Percentiles rank a stretch among this genome's conserved stretches.
Conservation (phyloP, 2,329 filamentous ascomycete genomes). For the Aspergillus aculeatinus region DNA sequence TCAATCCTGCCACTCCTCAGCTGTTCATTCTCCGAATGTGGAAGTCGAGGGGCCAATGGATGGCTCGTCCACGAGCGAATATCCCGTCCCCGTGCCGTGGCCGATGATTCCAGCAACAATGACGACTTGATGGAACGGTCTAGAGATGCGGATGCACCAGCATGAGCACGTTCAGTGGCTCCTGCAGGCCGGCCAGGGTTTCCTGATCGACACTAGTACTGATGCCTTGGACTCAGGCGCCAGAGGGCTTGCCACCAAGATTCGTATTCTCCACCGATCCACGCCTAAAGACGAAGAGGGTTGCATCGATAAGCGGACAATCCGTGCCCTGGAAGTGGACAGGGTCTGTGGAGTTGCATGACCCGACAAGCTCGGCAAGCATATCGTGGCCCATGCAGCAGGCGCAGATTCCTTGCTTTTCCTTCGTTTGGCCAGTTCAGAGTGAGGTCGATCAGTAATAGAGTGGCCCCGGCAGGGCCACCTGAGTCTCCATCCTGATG, state of each 20-base stretch:
- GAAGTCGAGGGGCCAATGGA: constrained; percentile 19
- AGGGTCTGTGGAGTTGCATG: constrained; percentile 5
- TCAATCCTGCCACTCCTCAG: constrained; percentile 14
- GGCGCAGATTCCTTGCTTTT: constrained; percentile 15
- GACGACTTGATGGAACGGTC: constrained; percentile 13
- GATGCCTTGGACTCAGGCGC: constrained; percentile 13
- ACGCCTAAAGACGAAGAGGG: constrained; percentile 9
- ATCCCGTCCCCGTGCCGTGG: constrained; percentile 14
- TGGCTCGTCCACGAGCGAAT: constrained; percentile 1
- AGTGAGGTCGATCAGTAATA: constrained; percentile 6
- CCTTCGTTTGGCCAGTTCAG: neutral
- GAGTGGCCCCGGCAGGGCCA: constrained; percentile 9
- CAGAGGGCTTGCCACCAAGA: constrained; percentile 18
- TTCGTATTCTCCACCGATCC: constrained; percentile 17
- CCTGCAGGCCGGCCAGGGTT: constrained; percentile 15
- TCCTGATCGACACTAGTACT: constrained; percentile 14
- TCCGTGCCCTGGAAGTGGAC: constrained; percentile 9
- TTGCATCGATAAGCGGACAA: constrained; percentile 13
- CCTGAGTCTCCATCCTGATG: constrained; percentile 13
- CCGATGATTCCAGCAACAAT: constrained; percentile 9
- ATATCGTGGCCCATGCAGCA: constrained; percentile 13
- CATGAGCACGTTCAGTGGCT: constrained; percentile 11
- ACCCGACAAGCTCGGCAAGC: constrained; percentile 14
- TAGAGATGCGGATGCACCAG: constrained; percentile 8
- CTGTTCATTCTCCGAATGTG: constrained; percentile 16